These are phyloP conservation scores for Mallotus nudiflorus DNA, from an alignment of 345 rosid genomes.

Conservation along the genomic window DNA sequence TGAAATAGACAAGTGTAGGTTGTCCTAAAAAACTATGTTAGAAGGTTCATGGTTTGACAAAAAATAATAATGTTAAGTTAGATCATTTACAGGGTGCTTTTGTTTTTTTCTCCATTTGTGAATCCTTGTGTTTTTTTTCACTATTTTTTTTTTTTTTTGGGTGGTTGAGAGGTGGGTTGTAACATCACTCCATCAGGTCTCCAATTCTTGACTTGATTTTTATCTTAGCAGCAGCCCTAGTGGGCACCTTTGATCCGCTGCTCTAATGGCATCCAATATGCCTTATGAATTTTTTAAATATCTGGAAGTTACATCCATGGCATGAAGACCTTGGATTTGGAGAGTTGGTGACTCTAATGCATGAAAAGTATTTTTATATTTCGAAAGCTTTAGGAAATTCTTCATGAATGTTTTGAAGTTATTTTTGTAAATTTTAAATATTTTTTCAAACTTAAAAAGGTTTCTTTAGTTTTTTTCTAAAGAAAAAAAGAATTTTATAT, in stretches of 20 bases:
- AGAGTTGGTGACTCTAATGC: not conserved
- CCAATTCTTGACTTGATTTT: slow-evolving; percentile 7
- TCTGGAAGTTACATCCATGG: not conserved
- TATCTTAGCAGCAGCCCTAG: not conserved
- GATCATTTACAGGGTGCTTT: slow-evolving; percentile 13
- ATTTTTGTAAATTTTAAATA: too few species aligned
- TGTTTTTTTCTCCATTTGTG: too few species aligned
- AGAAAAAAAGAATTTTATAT: too few species aligned
- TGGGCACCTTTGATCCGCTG: not conserved
- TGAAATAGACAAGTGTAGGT: slow-evolving; percentile 25
- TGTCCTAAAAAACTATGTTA: slow-evolving; percentile 17
- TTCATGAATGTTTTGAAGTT: too few species aligned
- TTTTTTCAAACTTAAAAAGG: too few species aligned
- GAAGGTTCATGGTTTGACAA: slow-evolving; percentile 23
- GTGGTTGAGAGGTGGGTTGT: slow-evolving; percentile 17
- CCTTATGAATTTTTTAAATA: too few species aligned
- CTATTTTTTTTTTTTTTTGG: slow-evolving; percentile 17
- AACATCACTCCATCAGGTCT: too few species aligned
- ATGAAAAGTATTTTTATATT: too few species aligned
- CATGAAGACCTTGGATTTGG: not conserved
- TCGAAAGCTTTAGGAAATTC: too few species aligned
- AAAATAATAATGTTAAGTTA: not conserved
- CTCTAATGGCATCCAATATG: not conserved
- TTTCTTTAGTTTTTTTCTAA: too few species aligned
- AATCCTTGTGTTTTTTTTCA: not conserved